Percentiles rank a stretch among this genome's conserved stretches.
phyloP scores from a whole-genome alignment of 1,284 basidiomycete genomes.

The Malassezia obtusa region DNA sequence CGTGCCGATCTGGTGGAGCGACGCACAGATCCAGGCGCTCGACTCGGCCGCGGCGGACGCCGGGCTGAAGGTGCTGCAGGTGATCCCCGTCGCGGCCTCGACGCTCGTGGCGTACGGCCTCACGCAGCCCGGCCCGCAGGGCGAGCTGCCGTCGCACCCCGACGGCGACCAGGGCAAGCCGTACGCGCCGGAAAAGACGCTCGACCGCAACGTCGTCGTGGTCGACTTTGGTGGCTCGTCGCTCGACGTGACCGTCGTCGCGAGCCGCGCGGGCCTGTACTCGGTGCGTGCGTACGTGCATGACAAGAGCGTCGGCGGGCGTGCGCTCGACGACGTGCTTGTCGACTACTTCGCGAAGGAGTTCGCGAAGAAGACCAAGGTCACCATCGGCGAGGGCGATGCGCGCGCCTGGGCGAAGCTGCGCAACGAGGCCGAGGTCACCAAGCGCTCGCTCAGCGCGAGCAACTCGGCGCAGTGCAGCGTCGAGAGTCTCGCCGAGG shows the following conservation, averaged over 20 bases:
- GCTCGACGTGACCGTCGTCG: slow-evolving; percentile 52
- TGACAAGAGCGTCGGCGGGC: slow-evolving; percentile 55
- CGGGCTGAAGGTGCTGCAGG: slow-evolving; percentile 67
- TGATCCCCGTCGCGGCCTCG: slow-evolving; percentile 72
- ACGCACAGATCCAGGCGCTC: slow-evolving; percentile 63
- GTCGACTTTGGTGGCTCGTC: slow-evolving; percentile 57
- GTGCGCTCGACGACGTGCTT: slow-evolving; percentile 68
- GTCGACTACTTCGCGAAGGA: slow-evolving; percentile 90
- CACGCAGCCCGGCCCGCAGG: slow-evolving; percentile 52
- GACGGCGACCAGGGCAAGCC: slow-evolving; percentile 47
- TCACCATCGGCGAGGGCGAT: slow-evolving; percentile 53
- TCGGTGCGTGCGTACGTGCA: slow-evolving; percentile 52
- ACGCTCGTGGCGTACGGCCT: slow-evolving; percentile 56
- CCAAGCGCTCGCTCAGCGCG: slow-evolving; percentile 84
- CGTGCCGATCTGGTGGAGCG: slow-evolving; percentile 66
- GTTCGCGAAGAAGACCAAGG: slow-evolving; percentile 93
- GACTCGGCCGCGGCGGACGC: slow-evolving; percentile 62
- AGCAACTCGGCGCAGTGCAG: slow-evolving; percentile 75
- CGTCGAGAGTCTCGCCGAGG: slow-evolving; percentile 89
- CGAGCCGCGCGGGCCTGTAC: slow-evolving; percentile 54
- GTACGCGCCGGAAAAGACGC: slow-evolving; percentile 50
- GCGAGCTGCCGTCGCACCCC: slow-evolving; percentile 36
- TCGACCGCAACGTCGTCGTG: slow-evolving; percentile 55
- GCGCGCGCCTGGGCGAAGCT: slow-evolving; percentile 87
- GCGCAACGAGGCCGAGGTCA: slow-evolving; percentile 82